Evolutionary conservation across 169 alveolate species (phyloP).

Genomic region (Plasmodium chabaudi): DNA sequence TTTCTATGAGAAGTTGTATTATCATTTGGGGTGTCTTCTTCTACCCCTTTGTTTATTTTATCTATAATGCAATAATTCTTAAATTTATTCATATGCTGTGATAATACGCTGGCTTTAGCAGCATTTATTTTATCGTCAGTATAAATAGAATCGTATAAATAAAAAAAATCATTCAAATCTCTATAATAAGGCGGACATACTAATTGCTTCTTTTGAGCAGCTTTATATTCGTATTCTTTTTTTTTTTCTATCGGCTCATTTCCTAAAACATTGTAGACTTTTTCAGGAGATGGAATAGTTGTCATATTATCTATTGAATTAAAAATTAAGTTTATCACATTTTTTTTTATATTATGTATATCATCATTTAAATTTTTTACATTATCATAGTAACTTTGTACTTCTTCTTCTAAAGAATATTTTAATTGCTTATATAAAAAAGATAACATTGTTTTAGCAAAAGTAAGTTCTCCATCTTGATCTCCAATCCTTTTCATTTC

Average conservation of each 20-base stretch:
- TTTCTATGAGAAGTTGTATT: no score
- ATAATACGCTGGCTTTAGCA: background rate
- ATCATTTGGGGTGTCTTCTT: no score
- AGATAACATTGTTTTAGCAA: constrained; percentile 61
- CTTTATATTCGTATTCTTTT: background rate
- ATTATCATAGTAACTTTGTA: constrained; percentile 19
- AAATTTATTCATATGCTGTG: background rate
- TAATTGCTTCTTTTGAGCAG: constrained; percentile 12
- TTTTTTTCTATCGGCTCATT: no score
- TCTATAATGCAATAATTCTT: constrained; percentile 14
- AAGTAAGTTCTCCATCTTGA: constrained; percentile 53
- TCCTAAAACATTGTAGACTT: constrained; percentile 7
- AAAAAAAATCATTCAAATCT: constrained; percentile 41
- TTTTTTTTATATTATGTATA: constrained; percentile 51
- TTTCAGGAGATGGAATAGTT: constrained; percentile 32
- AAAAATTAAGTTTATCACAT: constrained; percentile 40
- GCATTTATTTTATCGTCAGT: background rate
- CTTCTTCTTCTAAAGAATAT: constrained; percentile 61
- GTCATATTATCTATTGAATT: constrained; percentile 44
- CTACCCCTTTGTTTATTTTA: no score
- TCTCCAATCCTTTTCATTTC: constrained; percentile 55
- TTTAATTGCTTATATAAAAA: constrained; percentile 63
- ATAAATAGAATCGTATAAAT: constrained; percentile 13
- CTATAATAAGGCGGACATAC: constrained; percentile 37
- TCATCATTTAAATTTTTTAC: constrained; percentile 61